These are phyloP conservation scores for Saccharomycopsis olivae DNA, from an alignment of 805 yeast genomes.

Conservation along the genomic window DNA sequence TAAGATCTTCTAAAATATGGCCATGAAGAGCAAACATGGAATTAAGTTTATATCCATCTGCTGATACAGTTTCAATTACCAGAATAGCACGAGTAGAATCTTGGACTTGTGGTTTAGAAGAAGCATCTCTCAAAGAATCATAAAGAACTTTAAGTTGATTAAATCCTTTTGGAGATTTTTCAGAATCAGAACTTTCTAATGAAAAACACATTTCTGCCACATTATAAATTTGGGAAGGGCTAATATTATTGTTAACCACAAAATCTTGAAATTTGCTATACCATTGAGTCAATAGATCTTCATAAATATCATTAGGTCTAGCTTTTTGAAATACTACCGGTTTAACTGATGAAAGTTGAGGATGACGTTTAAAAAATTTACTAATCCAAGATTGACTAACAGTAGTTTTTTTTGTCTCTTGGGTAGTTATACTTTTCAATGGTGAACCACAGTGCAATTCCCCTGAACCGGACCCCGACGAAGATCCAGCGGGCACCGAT, in stretches of 20 bases:
- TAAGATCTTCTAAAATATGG: slow-evolving; percentile 2
- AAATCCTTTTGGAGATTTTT: not conserved
- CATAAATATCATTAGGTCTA: slow-evolving; percentile 8
- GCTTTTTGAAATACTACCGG: slow-evolving; percentile 17
- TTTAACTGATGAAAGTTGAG: slow-evolving; percentile 6
- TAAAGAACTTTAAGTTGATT: slow-evolving; percentile 2
- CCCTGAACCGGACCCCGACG: too few species aligned
- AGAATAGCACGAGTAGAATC: slow-evolving; percentile 1
- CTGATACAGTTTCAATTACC: slow-evolving; percentile 12
- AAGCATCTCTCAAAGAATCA: slow-evolving; percentile 7
- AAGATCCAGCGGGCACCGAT: too few species aligned
- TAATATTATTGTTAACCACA: not conserved
- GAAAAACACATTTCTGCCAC: slow-evolving; percentile 5
- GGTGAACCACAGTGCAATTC: too few species aligned
- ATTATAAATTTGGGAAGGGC: slow-evolving; percentile 6
- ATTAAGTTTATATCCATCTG: slow-evolving; percentile 8
- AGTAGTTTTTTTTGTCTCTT: not conserved
- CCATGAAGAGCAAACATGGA: slow-evolving; percentile 11
- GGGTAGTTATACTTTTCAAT: not conserved
- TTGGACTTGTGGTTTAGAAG: not conserved
- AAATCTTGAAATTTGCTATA: slow-evolving; percentile 1
- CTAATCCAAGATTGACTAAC: slow-evolving; percentile 14
- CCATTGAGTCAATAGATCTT: slow-evolving; percentile 9
- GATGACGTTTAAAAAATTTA: slow-evolving; percentile 17
- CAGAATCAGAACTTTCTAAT: not conserved